Conservation (phyloP, 306 rosid genomes). For the Ziziphus jujuba region DNA sequence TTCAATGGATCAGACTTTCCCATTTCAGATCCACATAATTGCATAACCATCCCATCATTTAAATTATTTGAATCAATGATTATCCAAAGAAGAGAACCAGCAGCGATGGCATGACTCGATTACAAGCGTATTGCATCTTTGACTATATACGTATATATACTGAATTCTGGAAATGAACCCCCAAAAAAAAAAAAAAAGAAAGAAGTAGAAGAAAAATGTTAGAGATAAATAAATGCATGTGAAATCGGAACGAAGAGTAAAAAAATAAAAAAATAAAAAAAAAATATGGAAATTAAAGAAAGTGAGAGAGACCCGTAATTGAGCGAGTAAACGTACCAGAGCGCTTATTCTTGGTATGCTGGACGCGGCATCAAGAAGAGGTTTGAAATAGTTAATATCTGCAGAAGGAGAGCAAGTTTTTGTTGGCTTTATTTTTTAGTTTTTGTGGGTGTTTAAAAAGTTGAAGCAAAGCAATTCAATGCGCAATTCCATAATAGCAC, state of each 20-base stretch:
- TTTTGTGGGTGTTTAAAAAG: too few relatives aligned
- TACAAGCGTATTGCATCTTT: too few relatives aligned
- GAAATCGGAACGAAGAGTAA: background rate
- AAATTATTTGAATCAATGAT: too few relatives aligned
- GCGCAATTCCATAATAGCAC: background rate
- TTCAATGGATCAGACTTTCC: background rate
- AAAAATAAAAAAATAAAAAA: background rate
- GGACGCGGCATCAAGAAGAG: constrained; percentile 19
- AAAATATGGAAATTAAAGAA: background rate
- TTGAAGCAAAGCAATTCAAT: background rate
- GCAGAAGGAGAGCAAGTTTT: background rate
- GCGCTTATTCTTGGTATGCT: background rate
- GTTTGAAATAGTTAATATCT: background rate
- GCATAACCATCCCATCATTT: too few relatives aligned
- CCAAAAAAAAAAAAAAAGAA: too few relatives aligned
- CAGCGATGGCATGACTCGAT: too few relatives aligned
- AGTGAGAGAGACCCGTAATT: background rate
- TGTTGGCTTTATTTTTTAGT: background rate
- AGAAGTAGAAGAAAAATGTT: background rate
- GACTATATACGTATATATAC: too few relatives aligned
- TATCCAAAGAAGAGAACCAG: too few relatives aligned
- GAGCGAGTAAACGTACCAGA: background rate
- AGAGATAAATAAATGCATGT: background rate
- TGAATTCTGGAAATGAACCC: too few relatives aligned
- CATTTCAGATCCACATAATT: too few relatives aligned